A percentile compares a stretch with the other conserved stretches of the same genome.
phyloP scores from a whole-genome alignment of 2,329 filamentous ascomycete species.

The Beauveria sp. region DNA sequence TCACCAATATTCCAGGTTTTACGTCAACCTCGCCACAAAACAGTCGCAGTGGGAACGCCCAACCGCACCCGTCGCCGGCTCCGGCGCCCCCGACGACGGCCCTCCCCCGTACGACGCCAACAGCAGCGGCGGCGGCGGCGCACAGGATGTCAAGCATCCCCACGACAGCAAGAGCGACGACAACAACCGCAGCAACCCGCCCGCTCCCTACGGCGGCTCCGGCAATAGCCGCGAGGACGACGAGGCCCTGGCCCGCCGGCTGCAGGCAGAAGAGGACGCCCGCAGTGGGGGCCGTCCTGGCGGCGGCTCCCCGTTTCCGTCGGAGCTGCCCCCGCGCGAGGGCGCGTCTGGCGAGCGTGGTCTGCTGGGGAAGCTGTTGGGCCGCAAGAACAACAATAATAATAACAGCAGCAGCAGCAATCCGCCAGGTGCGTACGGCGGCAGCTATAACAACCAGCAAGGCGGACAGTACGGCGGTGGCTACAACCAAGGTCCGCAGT shows the following conservation, averaged over 20 bases:
- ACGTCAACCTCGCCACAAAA: constrained; percentile 81
- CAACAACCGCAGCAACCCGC: constrained; percentile 22
- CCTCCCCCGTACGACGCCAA: constrained; percentile 60
- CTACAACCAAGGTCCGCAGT: not conserved
- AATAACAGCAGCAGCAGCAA: constrained; percentile 13
- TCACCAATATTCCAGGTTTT: constrained; percentile 57
- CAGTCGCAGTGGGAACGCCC: constrained; percentile 87
- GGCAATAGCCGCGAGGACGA: constrained; percentile 49
- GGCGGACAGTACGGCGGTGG: constrained; percentile 17
- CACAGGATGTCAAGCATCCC: constrained; percentile 58
- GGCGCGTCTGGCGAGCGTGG: constrained; percentile 31
- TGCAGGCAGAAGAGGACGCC: constrained; percentile 79
- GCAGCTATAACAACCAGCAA: constrained; percentile 23
- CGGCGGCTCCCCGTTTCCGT: constrained; percentile 6
- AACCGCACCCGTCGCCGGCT: constrained; percentile 55
- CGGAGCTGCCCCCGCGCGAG: constrained; percentile 7
- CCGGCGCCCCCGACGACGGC: constrained; percentile 37
- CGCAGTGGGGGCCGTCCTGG: constrained; percentile 25
- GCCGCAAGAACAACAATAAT: constrained; percentile 35
- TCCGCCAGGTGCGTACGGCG: constrained; percentile 11
- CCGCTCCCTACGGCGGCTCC: constrained; percentile 20
- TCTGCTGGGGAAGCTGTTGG: constrained; percentile 45
- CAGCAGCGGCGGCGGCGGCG: constrained; percentile 20
- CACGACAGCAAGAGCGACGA: constrained; percentile 49
- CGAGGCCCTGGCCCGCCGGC: constrained; percentile 62